Evolutionary conservation across 2,329 filamentous ascomycete species (phyloP), one percentile per base, ranked within the genome.

Genomic region (Stagonosporopsis chrysanthemi): DNA sequence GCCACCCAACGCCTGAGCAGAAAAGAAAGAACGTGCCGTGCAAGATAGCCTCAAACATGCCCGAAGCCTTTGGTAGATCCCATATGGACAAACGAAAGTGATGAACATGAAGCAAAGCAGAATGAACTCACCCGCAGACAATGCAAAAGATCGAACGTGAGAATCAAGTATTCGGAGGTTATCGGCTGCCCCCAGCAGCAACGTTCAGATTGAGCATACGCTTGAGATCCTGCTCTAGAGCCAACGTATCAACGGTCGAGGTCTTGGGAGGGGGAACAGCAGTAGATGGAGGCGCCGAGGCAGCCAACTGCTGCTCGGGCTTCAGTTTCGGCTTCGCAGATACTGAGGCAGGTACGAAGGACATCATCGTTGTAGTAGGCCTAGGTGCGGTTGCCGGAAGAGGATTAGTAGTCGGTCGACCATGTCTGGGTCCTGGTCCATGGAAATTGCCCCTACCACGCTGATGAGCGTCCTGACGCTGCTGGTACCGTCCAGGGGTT

Each of bases 261-360:
- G 50, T 60, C 45, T 61, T 63, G 33, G 61, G 59, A 40, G 67
- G 56, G 35, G 66, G 57, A 31, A 58, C 38, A 36, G 62, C 52
- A 15, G 62, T 36, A 8, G 60, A 49, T 26, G 67, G 52, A 29
- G 63, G 62, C 14, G 65, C 52, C 36, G 67, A 64, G 23, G 64
- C 53, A 41, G 68, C 61, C 44, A 66, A 65, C 48, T 71, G 66
- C 56, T 44, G 44, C 36, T 49, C 50, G 3, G 35, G n/a, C 26
- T 74, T 75, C 4, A 45, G 40, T 28, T 58, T 58, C 7, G 56
- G 56, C 26, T 74, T 75, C 3, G 73, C 72, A 17, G 69, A 66
- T 33, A 75, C 73, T 14, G 73, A 75, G n/a, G 72, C 69, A 52
- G 73, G 73, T 29, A 75, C 68, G 38, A 75, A 75, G 35, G 72